Evolutionary conservation across 2,329 filamentous ascomycete species (phyloP).

Genomic region (Samsoniella hepiali): DNA sequence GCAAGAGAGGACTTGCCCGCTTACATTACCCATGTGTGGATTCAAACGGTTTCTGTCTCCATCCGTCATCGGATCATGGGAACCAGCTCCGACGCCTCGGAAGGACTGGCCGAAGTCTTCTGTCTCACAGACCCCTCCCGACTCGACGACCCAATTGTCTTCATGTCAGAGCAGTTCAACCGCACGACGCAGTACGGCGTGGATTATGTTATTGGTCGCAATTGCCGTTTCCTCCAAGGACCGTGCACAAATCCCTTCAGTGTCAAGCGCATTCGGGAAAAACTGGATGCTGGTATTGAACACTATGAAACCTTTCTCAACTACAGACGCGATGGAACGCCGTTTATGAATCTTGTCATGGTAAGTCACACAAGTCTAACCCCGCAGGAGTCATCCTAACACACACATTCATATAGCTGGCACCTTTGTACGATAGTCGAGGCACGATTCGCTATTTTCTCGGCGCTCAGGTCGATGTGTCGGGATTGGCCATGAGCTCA

Average conservation of each 20-base stretch:
- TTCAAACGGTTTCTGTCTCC: conserved; percentile 63
- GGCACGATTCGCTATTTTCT: conserved; percentile 63
- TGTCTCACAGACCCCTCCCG: conserved; percentile 71
- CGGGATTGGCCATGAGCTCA: conserved; percentile 61
- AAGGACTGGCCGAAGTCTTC: conserved; percentile 72
- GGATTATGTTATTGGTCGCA: conserved; percentile 66
- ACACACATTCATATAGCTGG: conserved; percentile 26
- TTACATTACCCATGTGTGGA: conserved; percentile 66
- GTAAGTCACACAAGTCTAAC: not conserved
- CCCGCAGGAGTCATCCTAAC: conserved; percentile 54
- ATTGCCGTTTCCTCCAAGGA: conserved; percentile 76
- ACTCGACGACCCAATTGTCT: conserved; percentile 70
- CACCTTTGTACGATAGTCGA: conserved; percentile 63
- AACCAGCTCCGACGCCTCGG: conserved; percentile 63
- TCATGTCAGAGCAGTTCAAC: conserved; percentile 73
- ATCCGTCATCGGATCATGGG: conserved; percentile 65
- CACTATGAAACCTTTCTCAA: conserved; percentile 73
- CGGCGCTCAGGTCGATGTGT: conserved; percentile 67
- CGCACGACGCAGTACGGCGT: conserved; percentile 67
- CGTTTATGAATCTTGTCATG: conserved; percentile 68
- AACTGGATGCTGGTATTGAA: conserved; percentile 61
- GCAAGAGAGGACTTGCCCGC: conserved; percentile 66
- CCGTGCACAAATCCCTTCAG: conserved; percentile 65
- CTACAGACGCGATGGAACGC: conserved; percentile 72
- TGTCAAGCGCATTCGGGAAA: conserved; percentile 59